These are phyloP conservation scores for Pseudonitzschia pungens DNA, from an alignment of 108 stramenopile genomes.

Conservation along the genomic window DNA sequence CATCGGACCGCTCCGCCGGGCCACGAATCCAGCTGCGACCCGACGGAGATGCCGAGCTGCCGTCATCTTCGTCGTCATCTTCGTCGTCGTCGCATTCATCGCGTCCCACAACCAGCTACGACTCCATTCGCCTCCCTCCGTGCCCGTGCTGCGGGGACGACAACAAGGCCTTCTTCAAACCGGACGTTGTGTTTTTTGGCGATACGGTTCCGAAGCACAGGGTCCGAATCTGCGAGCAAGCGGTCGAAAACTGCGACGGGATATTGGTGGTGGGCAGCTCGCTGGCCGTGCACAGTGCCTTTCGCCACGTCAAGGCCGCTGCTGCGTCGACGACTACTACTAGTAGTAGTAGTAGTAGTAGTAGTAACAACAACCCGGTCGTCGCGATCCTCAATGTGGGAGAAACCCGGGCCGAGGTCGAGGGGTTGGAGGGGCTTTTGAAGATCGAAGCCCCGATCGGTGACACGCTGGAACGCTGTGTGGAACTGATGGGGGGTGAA, in stretches of 20 bases:
- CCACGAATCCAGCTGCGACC: conserved; percentile 56
- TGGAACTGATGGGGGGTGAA: conserved; percentile 17
- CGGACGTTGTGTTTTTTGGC: conserved; percentile 97
- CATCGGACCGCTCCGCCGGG: not conserved
- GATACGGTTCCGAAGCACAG: conserved; percentile 64
- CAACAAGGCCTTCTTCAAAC: conserved; percentile 82
- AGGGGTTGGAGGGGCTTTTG: conserved; percentile 46
- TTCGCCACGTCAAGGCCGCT: conserved; percentile 76
- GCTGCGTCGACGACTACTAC: too few relatives aligned
- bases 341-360: too few relatives aligned
- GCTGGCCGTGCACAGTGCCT: conserved; percentile 87
- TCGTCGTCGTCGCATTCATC: too few relatives aligned
- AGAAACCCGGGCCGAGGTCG: conserved; percentile 81
- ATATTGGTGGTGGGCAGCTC: conserved; percentile 86
- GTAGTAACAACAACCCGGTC: conserved; percentile 48
- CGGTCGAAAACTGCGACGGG: conserved; percentile 76
- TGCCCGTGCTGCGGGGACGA: conserved; percentile 65
- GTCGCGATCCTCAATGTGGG: conserved; percentile 91
- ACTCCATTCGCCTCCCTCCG: conserved; percentile 65
- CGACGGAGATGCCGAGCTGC: conserved; percentile 92
- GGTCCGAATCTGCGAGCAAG: conserved; percentile 54
- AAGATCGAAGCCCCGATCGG: conserved; percentile 60
- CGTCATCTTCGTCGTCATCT: too few relatives aligned
- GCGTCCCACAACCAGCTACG: conserved; percentile 64
- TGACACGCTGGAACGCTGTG: conserved; percentile 37